Percentiles rank a stretch among this genome's conserved stretches.
phyloP scores from a whole-genome alignment of 1,284 basidiomycete species.

The Sanghuangporus sanghuang region DNA sequence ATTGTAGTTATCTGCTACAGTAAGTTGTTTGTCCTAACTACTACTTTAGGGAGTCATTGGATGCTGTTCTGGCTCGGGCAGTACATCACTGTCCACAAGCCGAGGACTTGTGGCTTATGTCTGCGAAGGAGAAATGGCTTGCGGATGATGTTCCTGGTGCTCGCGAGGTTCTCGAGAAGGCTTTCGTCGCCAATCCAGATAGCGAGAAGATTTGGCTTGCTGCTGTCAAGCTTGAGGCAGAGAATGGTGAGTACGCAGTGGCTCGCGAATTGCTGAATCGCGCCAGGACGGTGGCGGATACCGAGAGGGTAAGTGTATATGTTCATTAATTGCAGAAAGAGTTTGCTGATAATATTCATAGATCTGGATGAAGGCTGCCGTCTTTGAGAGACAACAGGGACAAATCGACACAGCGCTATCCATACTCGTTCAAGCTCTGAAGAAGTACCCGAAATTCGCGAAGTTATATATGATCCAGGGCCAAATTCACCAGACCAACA shows the following conservation, averaged over 20 bases:
- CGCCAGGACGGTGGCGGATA: constrained; percentile 86
- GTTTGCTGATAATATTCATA: constrained; percentile 28
- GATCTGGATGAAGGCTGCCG: constrained; percentile 99
- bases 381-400: constrained; percentile 89
- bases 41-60: constrained; percentile 63
- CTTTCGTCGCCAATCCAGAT: constrained; percentile 94
- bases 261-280: constrained; percentile 84
- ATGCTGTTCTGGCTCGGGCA: constrained; percentile 77
- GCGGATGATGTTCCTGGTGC: constrained; percentile 85
- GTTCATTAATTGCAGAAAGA: background rate
- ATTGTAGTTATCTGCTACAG: constrained; percentile 10
- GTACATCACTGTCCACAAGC: constrained; percentile 90
- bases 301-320: constrained; percentile 65
- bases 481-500: constrained; percentile 72
- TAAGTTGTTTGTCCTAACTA: background rate
- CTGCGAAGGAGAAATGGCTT: constrained; percentile 93
- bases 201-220: constrained; percentile 97
- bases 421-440: constrained; percentile 69
- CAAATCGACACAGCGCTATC: constrained; percentile 69
- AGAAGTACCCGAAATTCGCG: constrained; percentile 80
- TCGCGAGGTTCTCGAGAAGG: constrained; percentile 80
- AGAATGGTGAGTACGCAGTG: constrained; percentile 85
- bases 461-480: constrained; percentile 98
- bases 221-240: constrained; percentile 93
- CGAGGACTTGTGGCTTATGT: constrained; percentile 96